Evolutionary conservation across 352 stramenopile genomes (phyloP).

Genomic region (Pythium utonaiense): DNA sequence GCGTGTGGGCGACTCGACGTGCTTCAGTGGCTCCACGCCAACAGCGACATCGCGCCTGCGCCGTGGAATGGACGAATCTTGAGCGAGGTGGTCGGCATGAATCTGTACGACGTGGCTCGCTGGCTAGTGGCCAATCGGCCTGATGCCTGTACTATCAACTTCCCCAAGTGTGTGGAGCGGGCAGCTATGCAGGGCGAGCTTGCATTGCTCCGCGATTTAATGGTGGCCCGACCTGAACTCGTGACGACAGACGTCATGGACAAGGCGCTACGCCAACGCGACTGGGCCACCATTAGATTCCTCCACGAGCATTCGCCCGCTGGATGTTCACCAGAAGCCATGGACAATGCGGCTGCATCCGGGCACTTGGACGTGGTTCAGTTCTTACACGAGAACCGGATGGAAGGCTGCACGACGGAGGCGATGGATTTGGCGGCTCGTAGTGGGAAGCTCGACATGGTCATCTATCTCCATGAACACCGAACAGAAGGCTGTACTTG

Average conservation of each 20-base stretch:
- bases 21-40: conserved; percentile 26
- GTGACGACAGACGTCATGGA: too few species aligned
- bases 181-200: too few species aligned
- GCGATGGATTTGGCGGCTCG: too few species aligned
- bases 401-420: too few species aligned
- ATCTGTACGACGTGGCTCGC: not conserved
- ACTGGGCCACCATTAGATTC: not conserved
- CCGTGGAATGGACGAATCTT: not conserved
- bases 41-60: conserved; percentile 7
- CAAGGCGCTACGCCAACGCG: too few species aligned
- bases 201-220: too few species aligned
- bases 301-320: too few species aligned
- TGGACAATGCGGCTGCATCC: conserved; percentile 11
- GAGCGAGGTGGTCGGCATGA: not conserved
- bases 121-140: not conserved
- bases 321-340: not conserved
- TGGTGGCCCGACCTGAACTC: too few species aligned
- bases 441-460: too few species aligned
- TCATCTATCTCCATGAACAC: too few species aligned
- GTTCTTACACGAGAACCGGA: conserved; percentile 26
- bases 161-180: not conserved
- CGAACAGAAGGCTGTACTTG: too few species aligned
- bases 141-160: not conserved
- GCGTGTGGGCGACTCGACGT: conserved; percentile 21
- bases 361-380: conserved; percentile 21